Evolutionary conservation across 2,329 filamentous ascomycete genomes (phyloP).

Genomic region (Gyromitra esculenta): DNA sequence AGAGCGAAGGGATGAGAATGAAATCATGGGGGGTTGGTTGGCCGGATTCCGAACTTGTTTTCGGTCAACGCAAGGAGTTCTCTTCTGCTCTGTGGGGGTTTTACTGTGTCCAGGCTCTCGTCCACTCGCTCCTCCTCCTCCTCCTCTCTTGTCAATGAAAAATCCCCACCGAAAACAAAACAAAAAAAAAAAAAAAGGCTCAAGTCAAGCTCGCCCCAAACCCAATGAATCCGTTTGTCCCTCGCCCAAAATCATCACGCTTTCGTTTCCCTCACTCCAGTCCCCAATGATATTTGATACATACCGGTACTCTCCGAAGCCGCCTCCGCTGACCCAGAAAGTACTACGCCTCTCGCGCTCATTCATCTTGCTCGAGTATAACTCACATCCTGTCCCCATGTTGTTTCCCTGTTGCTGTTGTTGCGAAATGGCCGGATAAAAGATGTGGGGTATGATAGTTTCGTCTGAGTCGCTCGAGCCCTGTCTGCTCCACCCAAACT

Average conservation of each 20-base stretch:
- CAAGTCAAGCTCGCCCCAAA: constrained; percentile 22
- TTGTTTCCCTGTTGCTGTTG: constrained; percentile 5
- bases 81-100: constrained; percentile 36
- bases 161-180: neutral
- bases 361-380: constrained; percentile 24
- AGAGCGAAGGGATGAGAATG: constrained; percentile 28
- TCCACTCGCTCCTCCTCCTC: neutral
- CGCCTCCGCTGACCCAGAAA: constrained; percentile 33
- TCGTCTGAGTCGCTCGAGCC: constrained; percentile 42
- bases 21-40: constrained; percentile 34
- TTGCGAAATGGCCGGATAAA: constrained; percentile 51
- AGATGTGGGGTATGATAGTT: constrained; percentile 50
- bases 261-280: constrained; percentile 27
- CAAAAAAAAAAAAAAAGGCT: constrained; percentile 25
- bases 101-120: constrained; percentile 33
- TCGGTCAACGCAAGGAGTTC: constrained; percentile 47
- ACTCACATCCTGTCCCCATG: constrained; percentile 33
- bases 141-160: neutral
- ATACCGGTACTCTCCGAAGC: constrained; percentile 38
- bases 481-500: constrained; percentile 29
- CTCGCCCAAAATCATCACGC: constrained; percentile 34
- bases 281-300: constrained; percentile 29
- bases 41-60: constrained; percentile 51
- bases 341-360: constrained; percentile 25
- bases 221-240: constrained; percentile 41